A percentile compares a stretch with the other conserved stretches of the same genome.
Conservation (phyloP, 2,329 filamentous ascomycete genomes). For the Myriosclerotinia curreyana region DNA sequence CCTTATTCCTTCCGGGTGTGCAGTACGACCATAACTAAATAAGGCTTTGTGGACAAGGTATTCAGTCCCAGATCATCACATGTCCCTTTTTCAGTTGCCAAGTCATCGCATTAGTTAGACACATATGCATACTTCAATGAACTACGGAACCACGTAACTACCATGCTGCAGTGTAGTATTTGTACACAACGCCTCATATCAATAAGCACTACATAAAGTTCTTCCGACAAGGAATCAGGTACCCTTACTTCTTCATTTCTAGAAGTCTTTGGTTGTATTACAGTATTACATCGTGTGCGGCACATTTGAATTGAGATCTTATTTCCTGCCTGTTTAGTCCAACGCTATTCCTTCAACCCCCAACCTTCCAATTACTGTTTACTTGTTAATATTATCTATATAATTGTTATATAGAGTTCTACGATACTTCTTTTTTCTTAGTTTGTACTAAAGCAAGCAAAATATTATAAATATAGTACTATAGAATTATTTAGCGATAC, state of each 20-base stretch:
- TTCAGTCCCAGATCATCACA: slow-evolving; percentile 1
- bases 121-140: slow-evolving; percentile 3
- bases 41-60: neutral
- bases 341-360: neutral
- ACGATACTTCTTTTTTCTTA: no score
- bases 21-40: neutral
- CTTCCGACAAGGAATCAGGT: neutral
- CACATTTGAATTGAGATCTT: slow-evolving; percentile 18
- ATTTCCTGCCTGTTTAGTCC: neutral
- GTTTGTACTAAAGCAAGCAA: no score
- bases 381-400: no score
- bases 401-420: no score
- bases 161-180: slow-evolving; percentile 23
- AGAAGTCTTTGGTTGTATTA: slow-evolving; percentile 4
- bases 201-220: slow-evolving; percentile 19
- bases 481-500: no score
- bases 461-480: no score
- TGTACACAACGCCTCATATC: neutral
- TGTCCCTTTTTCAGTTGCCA: slow-evolving; percentile 12
- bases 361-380: slow-evolving; percentile 11
- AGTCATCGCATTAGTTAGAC: slow-evolving; percentile 2
- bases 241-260: slow-evolving; percentile 9
- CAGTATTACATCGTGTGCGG: slow-evolving; percentile 16
- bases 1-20: slow-evolving; percentile 15
- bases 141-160: slow-evolving; percentile 18